phyloP scores from a whole-genome alignment of 257 asterid species.

The Marsdenia floribunda region DNA sequence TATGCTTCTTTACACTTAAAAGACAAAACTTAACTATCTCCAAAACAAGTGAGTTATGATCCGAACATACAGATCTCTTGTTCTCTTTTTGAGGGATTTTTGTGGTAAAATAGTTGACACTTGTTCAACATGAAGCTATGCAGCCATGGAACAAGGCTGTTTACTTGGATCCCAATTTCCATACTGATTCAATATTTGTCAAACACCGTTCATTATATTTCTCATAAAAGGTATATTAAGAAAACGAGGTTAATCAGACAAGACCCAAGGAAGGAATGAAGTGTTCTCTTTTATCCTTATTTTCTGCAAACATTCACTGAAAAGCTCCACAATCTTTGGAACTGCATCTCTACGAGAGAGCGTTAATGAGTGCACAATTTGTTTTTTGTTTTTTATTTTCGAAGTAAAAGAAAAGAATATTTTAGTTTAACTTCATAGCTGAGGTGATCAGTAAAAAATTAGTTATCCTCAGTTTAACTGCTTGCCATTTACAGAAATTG shows the following conservation, averaged over 20 bases:
- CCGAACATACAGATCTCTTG: not conserved
- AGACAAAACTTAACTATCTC: too few species aligned
- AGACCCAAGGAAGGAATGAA: not conserved
- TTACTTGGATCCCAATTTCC: not conserved
- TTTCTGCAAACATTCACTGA: not conserved
- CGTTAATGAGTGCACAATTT: not conserved
- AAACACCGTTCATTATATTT: not conserved
- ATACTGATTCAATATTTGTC: not conserved
- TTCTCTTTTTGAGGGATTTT: not conserved
- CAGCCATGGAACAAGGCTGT: not conserved
- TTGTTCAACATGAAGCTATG: not conserved
- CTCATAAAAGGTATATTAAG: not conserved
- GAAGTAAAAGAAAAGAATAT: not conserved
- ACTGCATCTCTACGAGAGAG: not conserved
- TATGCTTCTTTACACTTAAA: too few species aligned
- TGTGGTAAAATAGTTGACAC: not conserved
- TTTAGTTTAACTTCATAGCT: not conserved
- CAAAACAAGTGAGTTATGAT: too few species aligned
- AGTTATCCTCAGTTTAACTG: not conserved
- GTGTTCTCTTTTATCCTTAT: not conserved
- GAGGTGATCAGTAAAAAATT: not conserved
- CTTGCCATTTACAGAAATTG: not conserved
- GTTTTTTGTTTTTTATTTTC: not conserved
- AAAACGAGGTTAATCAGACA: not conserved
- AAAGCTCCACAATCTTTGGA: not conserved